Evolutionary conservation across 768 basidiomycete species (phyloP), one percentile per base, ranked within the genome.

Genomic region (Megacollybia marginata): DNA sequence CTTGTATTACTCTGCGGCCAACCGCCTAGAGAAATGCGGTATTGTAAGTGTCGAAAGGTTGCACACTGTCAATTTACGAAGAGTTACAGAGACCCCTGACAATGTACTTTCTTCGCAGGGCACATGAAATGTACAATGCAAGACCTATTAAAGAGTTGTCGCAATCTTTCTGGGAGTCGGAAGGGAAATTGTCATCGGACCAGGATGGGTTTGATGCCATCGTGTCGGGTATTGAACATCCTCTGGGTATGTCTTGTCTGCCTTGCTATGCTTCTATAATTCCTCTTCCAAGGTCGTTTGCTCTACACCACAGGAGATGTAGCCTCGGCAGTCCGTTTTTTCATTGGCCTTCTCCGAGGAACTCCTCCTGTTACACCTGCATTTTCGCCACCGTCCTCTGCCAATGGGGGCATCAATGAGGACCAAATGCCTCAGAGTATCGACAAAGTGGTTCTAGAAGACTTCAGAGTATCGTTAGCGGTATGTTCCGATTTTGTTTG

Each of bases 261-360:
- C 2, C 46, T 31, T 15, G 44, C 44, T 40, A 31, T 31, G 23
- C 4, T 44, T 36, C 48, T 38, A 48, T 54, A 44, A 42, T 46
- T 16, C 54, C 46, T 11, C 48, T 50, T n/a, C 42, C 45, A 48
- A 91, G 95, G 91, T 33, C 76, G 94, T 36, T 67, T 98, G 53
- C 69, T 92, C 35, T 98, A 96, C 62, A 92, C 90, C 1, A 85
- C 88, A n/a, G 93, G 94, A 10, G 82, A 94, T 58, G 76, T 86
- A 23, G 72, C 74, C 43, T 79, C 76, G 7, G 92, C 95, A 8
- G 83, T 94, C 23, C 69, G 73, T 40, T 76, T 87, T 51, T 97
- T 97, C 62, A 62, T 95, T 16, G 74, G 78, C 1, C 69, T 95
- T 13, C 70, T 98, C 18, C 72, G 73, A 49, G 76, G 78, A 47